Percentiles rank a stretch among this genome's conserved stretches.
Evolutionary conservation across 176 grass and related monocot species (phyloP).

Genomic region (Neostapfia colusana): DNA sequence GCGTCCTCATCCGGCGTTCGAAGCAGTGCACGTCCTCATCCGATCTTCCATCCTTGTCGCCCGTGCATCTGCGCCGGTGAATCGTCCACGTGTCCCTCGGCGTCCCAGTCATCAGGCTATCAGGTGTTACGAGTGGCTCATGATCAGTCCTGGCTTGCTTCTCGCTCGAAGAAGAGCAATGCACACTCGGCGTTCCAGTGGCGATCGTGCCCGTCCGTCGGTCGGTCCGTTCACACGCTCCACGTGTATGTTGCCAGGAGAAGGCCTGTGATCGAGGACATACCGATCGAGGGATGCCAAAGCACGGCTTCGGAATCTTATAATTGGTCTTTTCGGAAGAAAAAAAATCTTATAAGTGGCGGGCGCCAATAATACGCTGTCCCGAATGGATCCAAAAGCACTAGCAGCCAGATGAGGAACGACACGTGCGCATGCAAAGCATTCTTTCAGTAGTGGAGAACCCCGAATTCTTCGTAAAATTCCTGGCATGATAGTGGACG

Average conservation of each 20-base stretch:
- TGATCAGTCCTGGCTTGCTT: no score
- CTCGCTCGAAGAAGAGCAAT: not conserved
- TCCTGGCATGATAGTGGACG: no score
- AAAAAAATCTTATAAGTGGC: no score
- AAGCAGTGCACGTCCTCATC: not conserved
- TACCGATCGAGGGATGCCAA: not conserved
- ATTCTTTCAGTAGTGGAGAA: no score
- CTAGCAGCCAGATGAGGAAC: no score
- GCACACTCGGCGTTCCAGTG: conserved; percentile 2
- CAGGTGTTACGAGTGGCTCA: not conserved
- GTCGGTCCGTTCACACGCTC: conserved; percentile 23
- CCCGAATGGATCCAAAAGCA: no score
- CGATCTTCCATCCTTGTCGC: no score
- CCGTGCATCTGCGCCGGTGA: no score
- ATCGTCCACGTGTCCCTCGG: not conserved
- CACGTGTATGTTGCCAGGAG: not conserved
- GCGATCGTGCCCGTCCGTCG: not conserved
- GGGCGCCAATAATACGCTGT: not conserved
- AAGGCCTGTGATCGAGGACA: not conserved
- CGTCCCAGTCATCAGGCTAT: not conserved
- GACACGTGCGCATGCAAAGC: no score
- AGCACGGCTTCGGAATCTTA: not conserved
- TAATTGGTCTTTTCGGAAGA: no score
- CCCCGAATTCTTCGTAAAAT: no score
- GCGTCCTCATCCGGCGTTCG: not conserved